Conservation (phyloP, 75 land plant species). For the Picea glauca region DNA sequence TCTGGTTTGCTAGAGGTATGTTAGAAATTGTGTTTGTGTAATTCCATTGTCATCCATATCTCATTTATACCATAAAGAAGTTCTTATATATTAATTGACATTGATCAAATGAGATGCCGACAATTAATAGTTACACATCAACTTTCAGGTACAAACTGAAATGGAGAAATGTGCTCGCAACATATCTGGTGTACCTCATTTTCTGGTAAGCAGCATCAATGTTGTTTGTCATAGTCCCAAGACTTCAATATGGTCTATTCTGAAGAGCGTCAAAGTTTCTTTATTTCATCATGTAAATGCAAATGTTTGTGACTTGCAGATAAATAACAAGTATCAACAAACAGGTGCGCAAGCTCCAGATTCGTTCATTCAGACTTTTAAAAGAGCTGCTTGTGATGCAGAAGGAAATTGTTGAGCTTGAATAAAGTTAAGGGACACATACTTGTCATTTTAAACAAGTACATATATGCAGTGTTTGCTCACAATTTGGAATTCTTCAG, state of each 20-base stretch:
- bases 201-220: constrained; percentile 14
- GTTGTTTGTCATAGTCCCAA: neutral
- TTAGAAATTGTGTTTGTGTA: neutral
- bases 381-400: constrained; percentile 11
- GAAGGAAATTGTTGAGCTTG: neutral
- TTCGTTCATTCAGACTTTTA: constrained; percentile 22
- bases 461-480: too few species aligned
- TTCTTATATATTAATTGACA: neutral
- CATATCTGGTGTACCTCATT: constrained; percentile 33
- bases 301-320: constrained; percentile 6
- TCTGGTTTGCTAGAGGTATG: constrained; percentile 25
- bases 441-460: neutral
- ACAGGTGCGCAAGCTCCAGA: constrained; percentile 39
- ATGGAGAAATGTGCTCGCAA: constrained; percentile 15
- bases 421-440: neutral
- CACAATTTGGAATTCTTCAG: too few species aligned
- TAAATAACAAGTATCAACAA: constrained; percentile 28
- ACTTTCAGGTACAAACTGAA: constrained; percentile 12
- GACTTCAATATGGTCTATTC: neutral
- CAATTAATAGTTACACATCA: neutral
- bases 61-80: neutral
- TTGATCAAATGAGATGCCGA: neutral
- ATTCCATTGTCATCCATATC: neutral
- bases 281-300: neutral
- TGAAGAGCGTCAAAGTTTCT: neutral